Base-by-base conservation (phyloP, 202 grass and related monocot species). In the Zizania palustris region DNA sequence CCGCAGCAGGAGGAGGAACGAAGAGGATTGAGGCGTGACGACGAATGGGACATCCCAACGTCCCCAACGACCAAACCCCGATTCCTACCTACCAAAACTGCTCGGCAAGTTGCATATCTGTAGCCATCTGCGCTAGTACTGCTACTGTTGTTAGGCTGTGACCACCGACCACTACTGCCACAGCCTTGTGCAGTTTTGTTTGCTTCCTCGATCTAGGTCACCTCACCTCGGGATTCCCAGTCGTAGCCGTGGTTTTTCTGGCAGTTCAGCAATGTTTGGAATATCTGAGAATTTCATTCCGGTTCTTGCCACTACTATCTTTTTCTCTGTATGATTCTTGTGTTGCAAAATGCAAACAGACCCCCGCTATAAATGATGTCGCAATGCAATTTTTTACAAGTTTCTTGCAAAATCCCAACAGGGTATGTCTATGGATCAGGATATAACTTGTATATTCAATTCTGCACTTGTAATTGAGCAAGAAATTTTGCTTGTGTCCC, bases 11-110 rank as follows among this genome's bases (percentile, higher is more conserved):
- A 15, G 18, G 16, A n/a, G n/a, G n/a, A n/a, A n/a, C n/a, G n/a
- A 12, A 43, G 10, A 0, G 68, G 79, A 79, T 88, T 56, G 61
- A 69, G 54, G 34, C 62, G 65, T 84, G 85, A 88, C 75, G 72
- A 42, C 75, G 28, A 0, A 0, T 28, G 53, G 57, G 81, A 84
- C 75, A 35, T 21, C 14, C 49, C 65, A 86, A 66, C 74, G 51
- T 50, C n/a, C 57, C 48, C 72, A 71, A 75, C 67, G 37, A 57
- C 39, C 60, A 48, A 59, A 56, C 16, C 3, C 7, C 37, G 7
- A 39, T 74, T 45, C 6, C 49, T 53, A 68, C 74, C 73, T 9
- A 70, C 5, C 77, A 58, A 7, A 14, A 28, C 44, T 15, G 40
- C 20, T 54, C 50, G 8, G 40, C 44, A 81, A 40, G 58, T 53